Evolutionary conservation across 31 red algal species (phyloP).

Genomic region (Asparagopsis taxiformis): DNA sequence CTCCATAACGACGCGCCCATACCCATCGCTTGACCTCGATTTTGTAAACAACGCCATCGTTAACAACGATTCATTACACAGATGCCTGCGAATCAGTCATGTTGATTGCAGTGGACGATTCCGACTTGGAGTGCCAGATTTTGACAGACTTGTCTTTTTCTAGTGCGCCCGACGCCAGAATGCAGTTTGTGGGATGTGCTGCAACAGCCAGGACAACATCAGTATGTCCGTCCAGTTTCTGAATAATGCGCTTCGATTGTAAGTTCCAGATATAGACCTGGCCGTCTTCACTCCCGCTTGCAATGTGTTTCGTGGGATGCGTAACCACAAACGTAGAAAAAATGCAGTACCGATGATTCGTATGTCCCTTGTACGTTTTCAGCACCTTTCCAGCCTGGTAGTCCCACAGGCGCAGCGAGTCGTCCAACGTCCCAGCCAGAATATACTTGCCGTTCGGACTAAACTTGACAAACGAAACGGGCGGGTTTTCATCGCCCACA

Average conservation of each 20-base stretch:
- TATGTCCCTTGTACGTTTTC: slow-evolving; percentile 86
- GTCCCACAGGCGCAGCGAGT: slow-evolving; percentile 90
- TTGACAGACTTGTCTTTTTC: slow-evolving; percentile 94
- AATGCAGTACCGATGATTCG: slow-evolving; percentile 78
- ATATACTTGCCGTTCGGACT: slow-evolving; percentile 96
- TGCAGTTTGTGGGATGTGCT: slow-evolving; percentile 70
- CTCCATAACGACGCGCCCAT: not conserved
- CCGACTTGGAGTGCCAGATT: slow-evolving; percentile 55
- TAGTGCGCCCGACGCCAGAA: slow-evolving; percentile 88
- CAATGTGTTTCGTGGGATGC: slow-evolving; percentile 52
- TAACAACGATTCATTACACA: too few relatives aligned
- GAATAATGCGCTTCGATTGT: slow-evolving; percentile 79
- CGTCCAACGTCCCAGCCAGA: slow-evolving; percentile 82
- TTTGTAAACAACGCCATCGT: too few relatives aligned
- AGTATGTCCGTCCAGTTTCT: slow-evolving; percentile 80
- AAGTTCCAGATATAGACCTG: slow-evolving; percentile 89
- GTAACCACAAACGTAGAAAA: slow-evolving; percentile 84
- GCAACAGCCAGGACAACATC: slow-evolving; percentile 89
- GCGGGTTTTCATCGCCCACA: slow-evolving; percentile 81
- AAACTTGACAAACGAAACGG: slow-evolving; percentile 87
- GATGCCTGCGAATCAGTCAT: not conserved
- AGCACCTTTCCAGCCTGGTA: slow-evolving; percentile 74
- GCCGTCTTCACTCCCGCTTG: slow-evolving; percentile 86
- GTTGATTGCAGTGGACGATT: not conserved
- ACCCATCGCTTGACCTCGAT: not conserved